Evolutionary conservation across 352 stramenopile species (phyloP).

Genomic region (Globisporangium cederbergense): DNA sequence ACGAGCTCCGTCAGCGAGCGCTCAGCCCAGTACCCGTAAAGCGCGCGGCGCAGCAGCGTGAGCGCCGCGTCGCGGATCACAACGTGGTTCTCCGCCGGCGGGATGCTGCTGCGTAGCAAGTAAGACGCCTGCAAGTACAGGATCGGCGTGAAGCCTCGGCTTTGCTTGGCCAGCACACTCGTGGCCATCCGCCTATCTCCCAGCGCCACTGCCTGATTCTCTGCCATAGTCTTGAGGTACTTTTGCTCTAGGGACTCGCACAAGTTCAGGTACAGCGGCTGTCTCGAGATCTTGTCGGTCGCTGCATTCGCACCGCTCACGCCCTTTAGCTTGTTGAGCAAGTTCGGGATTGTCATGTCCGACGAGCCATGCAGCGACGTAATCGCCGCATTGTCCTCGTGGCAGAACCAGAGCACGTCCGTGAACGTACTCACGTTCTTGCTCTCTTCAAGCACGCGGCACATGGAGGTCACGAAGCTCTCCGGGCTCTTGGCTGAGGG

Average conservation of each 20-base stretch:
- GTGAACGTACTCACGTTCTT: slow-evolving; percentile 59
- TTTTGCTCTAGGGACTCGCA: slow-evolving; percentile 56
- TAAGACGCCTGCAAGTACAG: slow-evolving; percentile 58
- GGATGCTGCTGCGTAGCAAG: slow-evolving; percentile 54
- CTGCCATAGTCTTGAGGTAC: slow-evolving; percentile 9
- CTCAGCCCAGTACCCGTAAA: slow-evolving; percentile 61
- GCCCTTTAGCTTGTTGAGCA: slow-evolving; percentile 55
- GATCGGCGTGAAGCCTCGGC: slow-evolving; percentile 9
- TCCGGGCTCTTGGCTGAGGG: slow-evolving; percentile 39
- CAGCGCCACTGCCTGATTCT: not conserved
- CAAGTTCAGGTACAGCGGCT: slow-evolving; percentile 59
- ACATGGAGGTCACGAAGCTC: slow-evolving; percentile 48
- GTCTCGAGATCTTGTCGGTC: slow-evolving; percentile 26
- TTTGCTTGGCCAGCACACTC: not conserved
- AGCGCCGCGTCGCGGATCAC: slow-evolving; percentile 39
- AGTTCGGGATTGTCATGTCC: slow-evolving; percentile 45
- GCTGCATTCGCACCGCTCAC: slow-evolving; percentile 6
- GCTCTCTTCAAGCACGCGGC: slow-evolving; percentile 48
- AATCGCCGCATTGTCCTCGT: slow-evolving; percentile 62
- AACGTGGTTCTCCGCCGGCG: slow-evolving; percentile 42
- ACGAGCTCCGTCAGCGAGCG: slow-evolving; percentile 52
- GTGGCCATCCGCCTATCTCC: not conserved
- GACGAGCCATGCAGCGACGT: slow-evolving; percentile 48
- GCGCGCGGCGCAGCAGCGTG: slow-evolving; percentile 33
- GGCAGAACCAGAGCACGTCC: slow-evolving; percentile 77